Evolutionary conservation across 768 basidiomycete species (phyloP).

Genomic region (Trametes elegans): DNA sequence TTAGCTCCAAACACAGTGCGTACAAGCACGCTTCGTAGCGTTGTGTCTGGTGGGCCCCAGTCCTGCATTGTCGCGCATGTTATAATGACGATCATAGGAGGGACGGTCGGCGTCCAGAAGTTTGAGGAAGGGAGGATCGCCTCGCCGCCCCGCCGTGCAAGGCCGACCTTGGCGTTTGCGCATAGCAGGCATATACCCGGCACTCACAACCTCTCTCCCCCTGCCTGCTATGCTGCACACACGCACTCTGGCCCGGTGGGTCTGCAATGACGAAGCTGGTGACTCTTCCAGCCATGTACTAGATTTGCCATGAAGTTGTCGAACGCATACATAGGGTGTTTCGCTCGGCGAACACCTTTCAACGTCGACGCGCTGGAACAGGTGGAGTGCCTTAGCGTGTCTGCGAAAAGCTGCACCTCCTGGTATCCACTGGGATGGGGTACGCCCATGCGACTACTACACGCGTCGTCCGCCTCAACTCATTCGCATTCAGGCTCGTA

Average conservation of each 20-base stretch:
- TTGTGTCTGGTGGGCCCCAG: too few relatives aligned
- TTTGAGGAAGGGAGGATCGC: too few relatives aligned
- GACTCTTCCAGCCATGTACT: neutral
- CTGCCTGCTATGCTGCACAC: neutral
- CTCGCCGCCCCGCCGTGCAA: neutral
- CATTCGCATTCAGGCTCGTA: neutral
- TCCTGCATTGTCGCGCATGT: too few relatives aligned
- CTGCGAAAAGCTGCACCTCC: neutral
- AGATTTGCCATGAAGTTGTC: neutral
- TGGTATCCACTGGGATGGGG: constrained; percentile 1
- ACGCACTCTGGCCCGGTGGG: neutral
- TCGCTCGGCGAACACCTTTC: neutral
- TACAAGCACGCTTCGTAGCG: too few relatives aligned
- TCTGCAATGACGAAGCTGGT: neutral
- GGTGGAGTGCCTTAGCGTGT: neutral
- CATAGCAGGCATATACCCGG: too few relatives aligned
- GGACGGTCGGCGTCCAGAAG: too few relatives aligned
- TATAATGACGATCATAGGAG: too few relatives aligned
- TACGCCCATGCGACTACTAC: neutral
- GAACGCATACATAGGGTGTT: too few relatives aligned
- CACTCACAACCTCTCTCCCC: neutral
- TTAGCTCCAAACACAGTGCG: too few relatives aligned
- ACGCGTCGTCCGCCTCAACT: neutral
- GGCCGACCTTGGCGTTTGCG: too few relatives aligned
- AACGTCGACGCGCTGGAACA: neutral